Evolutionary conservation across 495 filamentous ascomycete genomes (phyloP).

Genomic region (Clohesyomyces aquaticus): DNA sequence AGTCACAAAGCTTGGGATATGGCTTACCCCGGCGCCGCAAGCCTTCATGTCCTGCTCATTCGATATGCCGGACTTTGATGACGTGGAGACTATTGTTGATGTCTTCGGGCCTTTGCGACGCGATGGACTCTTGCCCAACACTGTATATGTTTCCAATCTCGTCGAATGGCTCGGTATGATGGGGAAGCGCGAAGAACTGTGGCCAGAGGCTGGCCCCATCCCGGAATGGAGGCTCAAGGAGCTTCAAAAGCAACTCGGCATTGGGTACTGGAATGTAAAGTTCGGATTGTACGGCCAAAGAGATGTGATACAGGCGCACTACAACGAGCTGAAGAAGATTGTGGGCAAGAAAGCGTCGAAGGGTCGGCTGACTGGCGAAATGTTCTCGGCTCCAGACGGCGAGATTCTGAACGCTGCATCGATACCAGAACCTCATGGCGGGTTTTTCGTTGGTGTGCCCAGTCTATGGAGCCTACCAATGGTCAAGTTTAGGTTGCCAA

Average conservation of each 20-base stretch:
- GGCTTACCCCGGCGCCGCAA: conserved; percentile 54
- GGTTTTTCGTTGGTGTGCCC: conserved; percentile 35
- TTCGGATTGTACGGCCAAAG: conserved; percentile 55
- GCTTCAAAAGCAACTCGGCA: conserved; percentile 50
- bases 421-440: conserved; percentile 32
- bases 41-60: conserved; percentile 57
- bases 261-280: conserved; percentile 53
- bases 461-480: conserved; percentile 34
- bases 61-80: conserved; percentile 53
- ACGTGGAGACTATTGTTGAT: conserved; percentile 53
- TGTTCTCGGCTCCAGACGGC: conserved; percentile 49
- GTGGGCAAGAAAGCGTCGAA: conserved; percentile 46
- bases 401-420: conserved; percentile 47
- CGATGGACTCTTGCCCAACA: conserved; percentile 35
- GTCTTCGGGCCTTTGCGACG: conserved; percentile 46
- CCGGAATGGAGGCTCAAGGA: conserved; percentile 53
- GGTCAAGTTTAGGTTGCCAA: conserved; percentile 33
- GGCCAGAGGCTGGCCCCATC: conserved; percentile 52
- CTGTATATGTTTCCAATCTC: conserved; percentile 41
- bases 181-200: conserved; percentile 53
- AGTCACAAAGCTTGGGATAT: conserved; percentile 56
- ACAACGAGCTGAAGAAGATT: conserved; percentile 50
- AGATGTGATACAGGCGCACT: conserved; percentile 53
- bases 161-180: conserved; percentile 55
- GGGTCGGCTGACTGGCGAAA: conserved; percentile 46